phyloP scores from a whole-genome alignment of 208 protist species.

The Wallacemonas rigidus region DNA sequence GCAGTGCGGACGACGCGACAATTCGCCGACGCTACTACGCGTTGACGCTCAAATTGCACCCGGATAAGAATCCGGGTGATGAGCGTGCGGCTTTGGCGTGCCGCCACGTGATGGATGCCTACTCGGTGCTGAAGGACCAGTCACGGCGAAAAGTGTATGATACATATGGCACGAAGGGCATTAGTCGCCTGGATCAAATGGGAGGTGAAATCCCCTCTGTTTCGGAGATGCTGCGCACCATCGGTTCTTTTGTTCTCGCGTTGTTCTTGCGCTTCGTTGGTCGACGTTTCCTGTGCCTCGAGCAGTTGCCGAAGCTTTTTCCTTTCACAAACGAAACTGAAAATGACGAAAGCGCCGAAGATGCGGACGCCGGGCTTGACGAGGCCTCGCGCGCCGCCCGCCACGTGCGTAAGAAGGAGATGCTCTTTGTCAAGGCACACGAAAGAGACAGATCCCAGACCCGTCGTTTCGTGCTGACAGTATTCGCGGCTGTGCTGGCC shows the following conservation, averaged over 20 bases:
- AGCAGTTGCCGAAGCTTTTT: constrained; percentile 17
- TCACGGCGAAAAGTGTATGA: constrained; percentile 93
- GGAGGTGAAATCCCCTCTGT: constrained; percentile 17
- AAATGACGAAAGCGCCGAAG: neutral
- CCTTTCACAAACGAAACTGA: constrained; percentile 12
- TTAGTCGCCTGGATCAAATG: constrained; percentile 8
- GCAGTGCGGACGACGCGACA: constrained; percentile 22
- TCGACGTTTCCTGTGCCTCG: constrained; percentile 5
- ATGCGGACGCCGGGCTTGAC: neutral
- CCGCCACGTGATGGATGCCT: constrained; percentile 81
- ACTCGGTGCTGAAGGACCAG: constrained; percentile 92
- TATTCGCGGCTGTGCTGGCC: neutral
- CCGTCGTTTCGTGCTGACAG: constrained; percentile 10
- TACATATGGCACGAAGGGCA: constrained; percentile 22
- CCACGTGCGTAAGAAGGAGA: neutral
- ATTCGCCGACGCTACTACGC: constrained; percentile 48
- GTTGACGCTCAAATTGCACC: constrained; percentile 54
- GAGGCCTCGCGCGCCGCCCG: neutral
- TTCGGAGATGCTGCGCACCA: neutral
- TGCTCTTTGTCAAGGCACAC: constrained; percentile 17
- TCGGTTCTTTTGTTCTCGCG: neutral
- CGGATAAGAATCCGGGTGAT: constrained; percentile 52
- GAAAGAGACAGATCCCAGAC: neutral
- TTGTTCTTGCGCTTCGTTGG: constrained; percentile 6
- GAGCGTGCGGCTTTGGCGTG: constrained; percentile 52